Percentiles rank a stretch among this genome's conserved stretches.
These are phyloP conservation scores for Trichoderma aggressivum DNA, from an alignment of 2,329 filamentous ascomycete genomes.

Conservation along the genomic window DNA sequence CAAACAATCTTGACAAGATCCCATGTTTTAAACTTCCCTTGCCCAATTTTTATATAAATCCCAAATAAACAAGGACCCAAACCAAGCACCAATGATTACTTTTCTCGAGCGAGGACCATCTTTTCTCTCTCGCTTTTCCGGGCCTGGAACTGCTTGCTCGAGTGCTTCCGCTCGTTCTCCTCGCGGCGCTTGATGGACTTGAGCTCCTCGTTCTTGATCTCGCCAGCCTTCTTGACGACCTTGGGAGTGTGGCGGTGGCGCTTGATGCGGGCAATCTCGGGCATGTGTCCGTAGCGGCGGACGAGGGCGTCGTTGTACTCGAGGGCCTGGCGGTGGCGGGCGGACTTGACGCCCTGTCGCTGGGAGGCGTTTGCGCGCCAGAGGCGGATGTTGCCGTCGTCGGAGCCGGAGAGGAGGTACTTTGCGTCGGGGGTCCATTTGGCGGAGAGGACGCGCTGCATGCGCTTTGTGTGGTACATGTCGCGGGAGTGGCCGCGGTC, in stretches of 20 bases:
- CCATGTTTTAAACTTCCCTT: not conserved
- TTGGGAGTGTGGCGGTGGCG: constrained; percentile 89
- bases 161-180: constrained; percentile 92
- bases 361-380: constrained; percentile 87
- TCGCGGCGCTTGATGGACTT: constrained; percentile 83
- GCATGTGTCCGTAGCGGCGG: constrained; percentile 88
- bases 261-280: constrained; percentile 86
- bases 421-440: constrained; percentile 85
- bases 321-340: constrained; percentile 78
- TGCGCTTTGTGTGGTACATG: constrained; percentile 95
- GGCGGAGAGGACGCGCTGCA: constrained; percentile 88
- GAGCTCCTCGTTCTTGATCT: constrained; percentile 91
- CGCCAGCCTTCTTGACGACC: constrained; percentile 89
- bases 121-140: constrained; percentile 83
- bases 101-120: constrained; percentile 71
- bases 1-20: constrained; percentile 19
- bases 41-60: not conserved
- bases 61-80: not conserved
- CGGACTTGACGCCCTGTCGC: constrained; percentile 79
- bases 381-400: constrained; percentile 83
- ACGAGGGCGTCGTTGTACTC: constrained; percentile 88
- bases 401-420: constrained; percentile 85
- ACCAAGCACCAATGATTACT: constrained; percentile 35
- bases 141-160: constrained; percentile 73
- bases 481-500: constrained; percentile 81